Conservation (phyloP, 305 asterid genomes). For the Caryopteris hybrid region DNA sequence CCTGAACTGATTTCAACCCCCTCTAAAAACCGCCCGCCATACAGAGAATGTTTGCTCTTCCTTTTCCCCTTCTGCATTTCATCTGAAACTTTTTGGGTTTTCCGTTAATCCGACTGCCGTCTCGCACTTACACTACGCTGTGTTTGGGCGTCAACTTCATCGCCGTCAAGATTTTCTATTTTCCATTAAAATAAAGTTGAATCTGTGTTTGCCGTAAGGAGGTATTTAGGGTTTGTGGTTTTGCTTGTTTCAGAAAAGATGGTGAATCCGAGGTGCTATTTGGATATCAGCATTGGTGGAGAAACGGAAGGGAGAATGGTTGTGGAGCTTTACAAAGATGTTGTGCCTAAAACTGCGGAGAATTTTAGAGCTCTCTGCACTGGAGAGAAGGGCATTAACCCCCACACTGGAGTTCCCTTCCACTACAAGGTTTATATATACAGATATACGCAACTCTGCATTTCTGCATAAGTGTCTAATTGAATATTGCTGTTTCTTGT, state of each 20-base stretch:
- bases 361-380: constrained; percentile 84
- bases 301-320: constrained; percentile 64
- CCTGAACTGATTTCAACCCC: neutral
- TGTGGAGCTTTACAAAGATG: constrained; percentile 47
- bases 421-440: constrained; percentile 51
- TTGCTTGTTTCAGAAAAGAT: constrained; percentile 18
- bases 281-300: constrained; percentile 63
- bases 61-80: neutral
- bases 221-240: neutral
- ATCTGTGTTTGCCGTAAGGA: neutral
- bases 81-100: neutral
- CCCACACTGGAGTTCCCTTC: constrained; percentile 53
- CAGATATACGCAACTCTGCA: neutral
- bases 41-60: constrained; percentile 7
- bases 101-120: neutral
- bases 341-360: constrained; percentile 66
- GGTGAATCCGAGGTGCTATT: constrained; percentile 56
- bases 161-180: neutral
- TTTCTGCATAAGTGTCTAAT: neutral
- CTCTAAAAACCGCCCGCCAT: constrained; percentile 10
- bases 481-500: neutral
- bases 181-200: neutral
- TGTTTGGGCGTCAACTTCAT: neutral
- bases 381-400: constrained; percentile 63
- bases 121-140: neutral